Evolutionary conservation across 2,329 filamentous ascomycete species (phyloP).

Genomic region (Penicillium vulpinum): DNA sequence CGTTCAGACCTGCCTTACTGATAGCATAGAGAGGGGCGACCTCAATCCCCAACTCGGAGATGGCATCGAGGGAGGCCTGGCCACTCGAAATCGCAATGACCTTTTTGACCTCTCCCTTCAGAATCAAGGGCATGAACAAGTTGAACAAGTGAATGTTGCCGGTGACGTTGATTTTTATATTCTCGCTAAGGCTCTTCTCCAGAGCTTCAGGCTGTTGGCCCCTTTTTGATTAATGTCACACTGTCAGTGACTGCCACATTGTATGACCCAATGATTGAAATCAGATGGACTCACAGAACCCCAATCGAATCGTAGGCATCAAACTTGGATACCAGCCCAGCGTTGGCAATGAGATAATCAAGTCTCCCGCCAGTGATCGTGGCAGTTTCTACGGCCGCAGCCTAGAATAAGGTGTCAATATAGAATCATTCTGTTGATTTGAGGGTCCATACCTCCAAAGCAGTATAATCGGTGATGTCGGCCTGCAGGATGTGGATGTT

Average conservation of each 20-base stretch:
- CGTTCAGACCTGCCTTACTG: constrained; percentile 56
- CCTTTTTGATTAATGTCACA: not conserved
- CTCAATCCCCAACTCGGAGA: not conserved
- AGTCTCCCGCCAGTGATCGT: constrained; percentile 33
- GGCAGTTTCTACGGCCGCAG: constrained; percentile 19
- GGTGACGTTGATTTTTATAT: constrained; percentile 53
- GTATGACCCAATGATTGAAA: not conserved
- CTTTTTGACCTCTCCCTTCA: constrained; percentile 55
- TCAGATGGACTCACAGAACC: constrained; percentile 29
- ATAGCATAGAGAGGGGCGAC: constrained; percentile 45
- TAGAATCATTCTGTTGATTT: not conserved
- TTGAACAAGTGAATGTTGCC: constrained; percentile 57
- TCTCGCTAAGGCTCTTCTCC: constrained; percentile 27
- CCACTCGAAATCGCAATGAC: constrained; percentile 54
- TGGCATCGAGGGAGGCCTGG: constrained; percentile 44
- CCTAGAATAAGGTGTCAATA: not conserved
- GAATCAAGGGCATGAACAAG: constrained; percentile 55
- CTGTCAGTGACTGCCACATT: not conserved
- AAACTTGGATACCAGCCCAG: constrained; percentile 35
- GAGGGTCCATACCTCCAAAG: constrained; percentile 1
- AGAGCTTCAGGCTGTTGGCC: not conserved
- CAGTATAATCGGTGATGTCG: constrained; percentile 5
- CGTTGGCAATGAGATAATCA: constrained; percentile 58
- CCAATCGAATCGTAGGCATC: constrained; percentile 38
- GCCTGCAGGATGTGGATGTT: constrained; percentile 11